Conservation (phyloP, 2,329 filamentous ascomycete genomes). For the Cadophora malorum region DNA sequence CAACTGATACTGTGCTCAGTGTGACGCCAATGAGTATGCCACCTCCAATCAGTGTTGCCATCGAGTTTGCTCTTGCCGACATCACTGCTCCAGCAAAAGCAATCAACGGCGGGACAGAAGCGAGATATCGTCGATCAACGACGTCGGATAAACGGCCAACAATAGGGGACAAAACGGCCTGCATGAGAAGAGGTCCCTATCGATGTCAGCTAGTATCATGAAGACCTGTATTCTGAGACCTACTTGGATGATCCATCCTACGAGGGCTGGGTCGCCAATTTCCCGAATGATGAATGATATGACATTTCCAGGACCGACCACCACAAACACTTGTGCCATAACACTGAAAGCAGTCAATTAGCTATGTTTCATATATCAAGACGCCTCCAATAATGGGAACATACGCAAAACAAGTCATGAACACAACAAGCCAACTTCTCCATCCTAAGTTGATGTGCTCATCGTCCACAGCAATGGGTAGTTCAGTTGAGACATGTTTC, state of each 20-base stretch:
- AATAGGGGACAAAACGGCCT: constrained; percentile 61
- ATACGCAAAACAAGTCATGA: constrained; percentile 57
- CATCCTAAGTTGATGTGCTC: constrained; percentile 57
- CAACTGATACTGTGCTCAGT: constrained; percentile 59
- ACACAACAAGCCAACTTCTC: constrained; percentile 59
- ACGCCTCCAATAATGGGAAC: constrained; percentile 28
- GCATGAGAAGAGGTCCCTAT: constrained; percentile 62
- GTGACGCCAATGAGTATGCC: constrained; percentile 62
- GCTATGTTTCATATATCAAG: background rate
- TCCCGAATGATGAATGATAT: constrained; percentile 63
- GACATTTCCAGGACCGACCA: constrained; percentile 60
- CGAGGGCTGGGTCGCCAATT: constrained; percentile 55
- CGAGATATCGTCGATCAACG: constrained; percentile 61
- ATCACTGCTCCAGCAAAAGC: constrained; percentile 60
- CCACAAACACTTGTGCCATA: constrained; percentile 61
- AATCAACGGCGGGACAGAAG: constrained; percentile 58
- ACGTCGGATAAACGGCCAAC: constrained; percentile 64
- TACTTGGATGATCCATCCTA: constrained; percentile 63
- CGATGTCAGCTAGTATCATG: background rate
- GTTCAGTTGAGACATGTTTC: background rate
- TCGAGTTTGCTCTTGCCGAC: constrained; percentile 60
- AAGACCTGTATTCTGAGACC: constrained; percentile 10
- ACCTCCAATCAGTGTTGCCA: constrained; percentile 62
- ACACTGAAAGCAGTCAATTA: constrained; percentile 45
- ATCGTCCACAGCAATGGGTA: constrained; percentile 32